Base-by-base conservation (phyloP, 371 early-diverging fungal species). In the Actinomortierella wolfii region DNA sequence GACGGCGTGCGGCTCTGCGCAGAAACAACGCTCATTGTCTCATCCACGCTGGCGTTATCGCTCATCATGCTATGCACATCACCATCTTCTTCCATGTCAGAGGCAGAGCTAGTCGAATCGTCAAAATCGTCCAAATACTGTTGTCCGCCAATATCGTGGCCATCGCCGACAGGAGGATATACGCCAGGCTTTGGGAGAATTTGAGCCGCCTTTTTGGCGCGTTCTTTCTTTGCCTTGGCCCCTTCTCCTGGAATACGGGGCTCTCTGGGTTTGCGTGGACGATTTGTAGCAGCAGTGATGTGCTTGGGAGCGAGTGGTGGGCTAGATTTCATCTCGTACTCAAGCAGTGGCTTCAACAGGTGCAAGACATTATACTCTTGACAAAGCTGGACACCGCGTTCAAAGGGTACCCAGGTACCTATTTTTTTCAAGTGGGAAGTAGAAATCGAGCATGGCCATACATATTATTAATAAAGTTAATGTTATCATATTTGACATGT, bases 351-450 rank as follows among this genome's bases (percentile, higher is more conserved):
- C 55, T 66, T 57, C 13, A 83, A 61, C 2, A 80, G 17, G n/a
- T 63, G 41, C 43, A 74, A 61, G 2, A 82, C 83, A 24, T 71
- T 54, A 49, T 81, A 82, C 34, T 76, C 69, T 51, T 76, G 60
- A 39, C 70, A 69, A 1, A 97, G 75, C 50, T 84, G 80, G 20
- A 89, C 81, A 8, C 92, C 95, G 6, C 94, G 83, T 20, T 87
- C 87, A 66, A 89, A 92, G 0, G 97, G 97, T 7, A 97, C 87
- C 95, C 86, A 85, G 47, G 86, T 85, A 17, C 86, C 86, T 85
- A 74, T 50, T 44, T 54, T 29, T 63, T 15, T n/a, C n/a, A n/a
- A n/a, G n/a, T n/a, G n/a, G n/a, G n/a, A n/a, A n/a, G n/a, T n/a
- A 51, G 7, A 29, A 28, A 41, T 6, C 6, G 8, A n/a, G n/a